Evolutionary conservation across 73 alveolate genomes (phyloP).

Genomic region (Uronychia binucleata): DNA sequence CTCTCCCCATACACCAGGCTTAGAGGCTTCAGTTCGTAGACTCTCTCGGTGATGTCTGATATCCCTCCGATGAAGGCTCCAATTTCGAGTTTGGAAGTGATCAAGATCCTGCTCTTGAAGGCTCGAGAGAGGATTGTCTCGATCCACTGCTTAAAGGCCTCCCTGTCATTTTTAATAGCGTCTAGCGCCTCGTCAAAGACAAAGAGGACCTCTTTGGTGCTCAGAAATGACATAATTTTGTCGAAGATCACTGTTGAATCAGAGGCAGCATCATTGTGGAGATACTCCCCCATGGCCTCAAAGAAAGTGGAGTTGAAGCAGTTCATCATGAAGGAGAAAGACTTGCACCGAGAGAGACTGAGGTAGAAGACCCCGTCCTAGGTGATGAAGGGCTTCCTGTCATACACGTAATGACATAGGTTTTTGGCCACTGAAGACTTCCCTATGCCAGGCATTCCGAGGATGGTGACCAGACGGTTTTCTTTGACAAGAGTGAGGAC

Average conservation of each 20-base stretch:
- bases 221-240: not conserved
- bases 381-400: not conserved
- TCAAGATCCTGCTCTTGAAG: not conserved
- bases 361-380: conserved; percentile 23
- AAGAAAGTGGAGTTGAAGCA: conserved; percentile 10
- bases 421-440: conserved; percentile 35
- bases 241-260: conserved; percentile 25
- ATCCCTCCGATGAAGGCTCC: conserved; percentile 26
- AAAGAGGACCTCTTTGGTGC: conserved; percentile 4
- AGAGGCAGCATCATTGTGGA: not conserved
- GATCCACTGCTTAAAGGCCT: conserved; percentile 5
- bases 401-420: conserved; percentile 32
- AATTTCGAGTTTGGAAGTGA: conserved; percentile 23
- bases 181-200: conserved; percentile 28
- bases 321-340: conserved; percentile 7
- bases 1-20: conserved; percentile 4
- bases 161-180: conserved; percentile 15
- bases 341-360: not conserved
- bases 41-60: conserved; percentile 6
- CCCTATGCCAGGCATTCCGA: conserved; percentile 65
- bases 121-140: conserved; percentile 14
- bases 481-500: not conserved
- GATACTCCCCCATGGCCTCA: not conserved
- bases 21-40: conserved; percentile 4
- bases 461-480: conserved; percentile 37